A percentile compares a stretch with the other conserved stretches of the same genome.
Conservation (phyloP, 371 early-diverging fungal species). For the Aphelidium insulamus region DNA sequence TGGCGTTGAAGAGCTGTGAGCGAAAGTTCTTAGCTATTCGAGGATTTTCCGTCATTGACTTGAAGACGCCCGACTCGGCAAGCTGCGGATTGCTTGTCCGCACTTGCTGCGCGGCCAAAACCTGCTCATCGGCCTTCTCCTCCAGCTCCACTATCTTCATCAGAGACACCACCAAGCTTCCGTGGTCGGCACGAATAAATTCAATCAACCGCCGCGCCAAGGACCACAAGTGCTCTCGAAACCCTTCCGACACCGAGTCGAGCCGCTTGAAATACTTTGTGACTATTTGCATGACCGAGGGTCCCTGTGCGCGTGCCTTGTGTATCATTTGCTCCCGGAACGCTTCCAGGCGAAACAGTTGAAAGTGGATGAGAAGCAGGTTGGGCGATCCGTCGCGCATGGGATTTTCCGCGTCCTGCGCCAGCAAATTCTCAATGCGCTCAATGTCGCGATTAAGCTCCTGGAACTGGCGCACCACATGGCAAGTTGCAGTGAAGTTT, state of each 20-base stretch:
- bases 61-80: constrained; percentile 12
- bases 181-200: constrained; percentile 38
- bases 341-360: constrained; percentile 60
- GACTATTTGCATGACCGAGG: constrained; percentile 58
- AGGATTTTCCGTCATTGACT: constrained; percentile 29
- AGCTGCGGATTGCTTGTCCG: constrained; percentile 24
- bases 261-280: constrained; percentile 55
- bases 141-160: constrained; percentile 79
- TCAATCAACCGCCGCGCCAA: constrained; percentile 51
- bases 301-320: constrained; percentile 40
- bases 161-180: constrained; percentile 47
- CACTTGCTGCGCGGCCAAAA: constrained; percentile 29
- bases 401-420: constrained; percentile 37
- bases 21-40: constrained; percentile 46
- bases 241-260: constrained; percentile 51
- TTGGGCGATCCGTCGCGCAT: constrained; percentile 38
- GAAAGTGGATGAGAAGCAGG: constrained; percentile 62
- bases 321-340: constrained; percentile 63
- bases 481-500: constrained; percentile 72
- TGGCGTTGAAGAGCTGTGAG: constrained; percentile 43
- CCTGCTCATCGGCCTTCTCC: constrained; percentile 59
- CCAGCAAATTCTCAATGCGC: constrained; percentile 38
- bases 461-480: constrained; percentile 58
- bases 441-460: constrained; percentile 56
- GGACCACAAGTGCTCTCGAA: constrained; percentile 64